Evolutionary conservation across 345 rosid species (phyloP).

Genomic region (Gossypium raimondii): DNA sequence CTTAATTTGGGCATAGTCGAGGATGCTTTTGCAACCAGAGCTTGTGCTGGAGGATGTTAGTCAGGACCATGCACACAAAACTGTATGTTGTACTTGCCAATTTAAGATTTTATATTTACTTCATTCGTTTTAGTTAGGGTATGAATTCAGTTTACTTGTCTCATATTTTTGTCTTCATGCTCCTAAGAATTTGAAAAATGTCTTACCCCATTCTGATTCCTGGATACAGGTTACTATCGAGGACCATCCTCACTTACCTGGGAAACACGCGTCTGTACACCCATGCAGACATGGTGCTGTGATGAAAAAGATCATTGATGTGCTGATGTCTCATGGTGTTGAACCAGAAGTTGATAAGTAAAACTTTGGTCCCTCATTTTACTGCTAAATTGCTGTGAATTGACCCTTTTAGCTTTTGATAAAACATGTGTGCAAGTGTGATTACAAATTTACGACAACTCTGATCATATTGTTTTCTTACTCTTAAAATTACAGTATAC

Average conservation of each 20-base stretch:
- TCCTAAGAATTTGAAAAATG: not conserved
- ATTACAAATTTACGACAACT: not conserved
- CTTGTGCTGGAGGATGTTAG: slow-evolving; percentile 89
- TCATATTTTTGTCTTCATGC: not conserved
- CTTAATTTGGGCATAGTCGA: slow-evolving; percentile 46
- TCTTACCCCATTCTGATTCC: not conserved
- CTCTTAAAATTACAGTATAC: not conserved
- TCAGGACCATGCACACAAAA: slow-evolving; percentile 89
- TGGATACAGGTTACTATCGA: slow-evolving; percentile 79
- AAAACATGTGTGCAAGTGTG: not conserved
- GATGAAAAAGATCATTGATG: slow-evolving; percentile 98
- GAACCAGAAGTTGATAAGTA: slow-evolving; percentile 99
- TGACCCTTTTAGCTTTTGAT: not conserved
- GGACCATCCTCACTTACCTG: slow-evolving; percentile 96
- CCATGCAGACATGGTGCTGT: slow-evolving; percentile 99
- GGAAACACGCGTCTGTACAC: slow-evolving; percentile 98
- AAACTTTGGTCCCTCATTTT: slow-evolving; percentile 12
- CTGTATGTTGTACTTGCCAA: slow-evolving; percentile 33
- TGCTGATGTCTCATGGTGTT: slow-evolving; percentile 87
- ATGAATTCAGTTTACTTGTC: not conserved
- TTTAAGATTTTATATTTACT: not conserved
- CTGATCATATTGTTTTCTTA: not conserved
- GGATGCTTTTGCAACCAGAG: slow-evolving; percentile 83
- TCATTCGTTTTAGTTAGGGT: not conserved
- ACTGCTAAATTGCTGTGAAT: not conserved